Conservation (phyloP, 1,139 yeast genomes). For the Taiozyma sp. region DNA sequence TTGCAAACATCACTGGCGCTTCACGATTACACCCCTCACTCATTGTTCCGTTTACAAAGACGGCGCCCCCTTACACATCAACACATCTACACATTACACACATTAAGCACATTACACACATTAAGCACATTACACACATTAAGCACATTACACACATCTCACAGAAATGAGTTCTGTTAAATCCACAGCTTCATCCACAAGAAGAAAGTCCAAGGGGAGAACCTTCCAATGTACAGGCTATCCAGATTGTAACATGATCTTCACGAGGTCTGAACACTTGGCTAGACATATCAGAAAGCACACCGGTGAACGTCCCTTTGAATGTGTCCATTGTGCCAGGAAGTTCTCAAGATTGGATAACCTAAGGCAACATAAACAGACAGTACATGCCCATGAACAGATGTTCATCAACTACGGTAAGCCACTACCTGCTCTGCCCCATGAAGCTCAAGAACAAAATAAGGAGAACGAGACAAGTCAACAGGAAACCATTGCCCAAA, state of each 20-base stretch:
- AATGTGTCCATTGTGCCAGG: slow-evolving; percentile 77
- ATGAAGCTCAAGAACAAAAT: slow-evolving; percentile 1
- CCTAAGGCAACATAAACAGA: slow-evolving; percentile 85
- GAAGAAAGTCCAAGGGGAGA: slow-evolving; percentile 48
- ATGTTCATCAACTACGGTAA: slow-evolving; percentile 2
- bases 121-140: not conserved
- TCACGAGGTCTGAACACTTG: slow-evolving; percentile 64
- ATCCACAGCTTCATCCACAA: slow-evolving; percentile 15
- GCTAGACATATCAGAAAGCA: slow-evolving; percentile 92
- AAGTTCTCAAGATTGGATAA: slow-evolving; percentile 83
- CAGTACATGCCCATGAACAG: slow-evolving; percentile 81
- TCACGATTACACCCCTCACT: too few relatives aligned
- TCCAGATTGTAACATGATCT: slow-evolving; percentile 84
- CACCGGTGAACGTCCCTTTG: slow-evolving; percentile 92
- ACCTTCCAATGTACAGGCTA: slow-evolving; percentile 84
- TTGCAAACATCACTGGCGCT: too few relatives aligned
- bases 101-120: not conserved
- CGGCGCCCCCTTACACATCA: too few relatives aligned
- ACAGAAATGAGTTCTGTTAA: not conserved
- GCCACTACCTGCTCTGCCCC: not conserved
- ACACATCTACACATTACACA: not conserved
- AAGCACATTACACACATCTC: not conserved
- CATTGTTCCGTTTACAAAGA: too few relatives aligned
- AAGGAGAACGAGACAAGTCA: not conserved
- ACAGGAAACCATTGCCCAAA: slow-evolving; percentile 3